Evolutionary conservation across 805 yeast species (phyloP), one percentile per base, ranked within the genome.

Genomic region (Saturnispora serradocipensis): DNA sequence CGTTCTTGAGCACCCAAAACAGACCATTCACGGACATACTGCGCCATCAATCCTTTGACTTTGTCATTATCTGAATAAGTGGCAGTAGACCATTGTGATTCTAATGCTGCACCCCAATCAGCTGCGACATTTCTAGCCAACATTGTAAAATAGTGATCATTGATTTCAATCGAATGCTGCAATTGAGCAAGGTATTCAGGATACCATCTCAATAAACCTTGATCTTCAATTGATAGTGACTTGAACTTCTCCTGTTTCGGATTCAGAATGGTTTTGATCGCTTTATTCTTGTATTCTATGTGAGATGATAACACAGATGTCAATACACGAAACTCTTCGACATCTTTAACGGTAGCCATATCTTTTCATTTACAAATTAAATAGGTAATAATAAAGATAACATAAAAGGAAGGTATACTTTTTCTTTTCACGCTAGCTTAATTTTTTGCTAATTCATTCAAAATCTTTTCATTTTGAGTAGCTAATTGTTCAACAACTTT

Each of bases 1-100:
- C 87, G 59, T 56, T 82, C 86, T 0, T 44, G 38, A 4, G 39
- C 54, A 0, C 84, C 82, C n/a, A 77, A 80, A 4, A 59, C 60
- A 28, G 80, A 70, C 87, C 88, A 82, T 61, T 82, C 88, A 53
- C 87, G 64, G 5, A 71, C 67, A n/a, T 77, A 58, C 58, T 82
- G 87, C 42, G 78, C 67, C 58, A 86, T 61, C 0, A 81, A 69
- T 1, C 82, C 71, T 45, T 76, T 63, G 4, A 81, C 84, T 63
- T 82, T 82, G 48, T 78, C 84, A 47, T 69, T 72, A 54, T 81
- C 86, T 3, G 63, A 56, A 20, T 53, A 52, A 4, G 67, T 61
- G 20, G 80, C 69, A 2, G 62, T 59, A 6, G 62, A 59, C 84
- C 84, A 80, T 3, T 59, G 55, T 0, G 54, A 35, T 0, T 76